Evolutionary conservation across 2,329 filamentous ascomycete species (phyloP).

Genomic region (Pseudopyricularia javanii): DNA sequence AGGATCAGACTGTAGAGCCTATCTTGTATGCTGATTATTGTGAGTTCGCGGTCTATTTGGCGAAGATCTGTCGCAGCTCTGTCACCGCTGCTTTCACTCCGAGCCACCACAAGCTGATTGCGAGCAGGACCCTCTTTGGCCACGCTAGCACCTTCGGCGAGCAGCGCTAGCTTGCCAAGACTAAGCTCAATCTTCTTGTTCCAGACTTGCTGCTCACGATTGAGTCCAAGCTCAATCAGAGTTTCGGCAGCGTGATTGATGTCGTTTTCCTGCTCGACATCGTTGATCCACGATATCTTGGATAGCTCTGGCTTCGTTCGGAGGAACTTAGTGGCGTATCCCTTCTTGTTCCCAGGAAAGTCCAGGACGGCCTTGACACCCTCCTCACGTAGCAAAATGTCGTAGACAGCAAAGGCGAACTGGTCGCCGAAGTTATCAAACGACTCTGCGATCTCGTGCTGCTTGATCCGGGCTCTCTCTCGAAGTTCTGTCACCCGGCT

Average conservation of each 20-base stretch:
- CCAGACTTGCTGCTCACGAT: constrained; percentile 72
- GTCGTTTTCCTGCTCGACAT: constrained; percentile 65
- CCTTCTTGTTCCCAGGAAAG: constrained; percentile 54
- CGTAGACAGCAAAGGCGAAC: constrained; percentile 70
- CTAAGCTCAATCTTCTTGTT: constrained; percentile 88
- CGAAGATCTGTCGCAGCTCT: background rate
- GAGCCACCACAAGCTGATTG: background rate
- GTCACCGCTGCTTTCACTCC: constrained; percentile 9
- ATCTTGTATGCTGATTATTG: constrained; percentile 69
- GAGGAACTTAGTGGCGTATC: constrained; percentile 69
- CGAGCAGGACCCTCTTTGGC: constrained; percentile 16
- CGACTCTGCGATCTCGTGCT: constrained; percentile 32
- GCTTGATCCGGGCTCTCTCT: constrained; percentile 30
- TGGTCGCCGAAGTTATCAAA: constrained; percentile 53
- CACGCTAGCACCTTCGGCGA: constrained; percentile 39
- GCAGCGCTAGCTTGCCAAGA: constrained; percentile 66
- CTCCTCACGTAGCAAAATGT: constrained; percentile 57
- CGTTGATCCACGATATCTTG: constrained; percentile 90
- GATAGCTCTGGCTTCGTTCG: constrained; percentile 58
- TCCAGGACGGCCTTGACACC: constrained; percentile 58
- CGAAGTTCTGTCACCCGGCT: constrained; percentile 25
- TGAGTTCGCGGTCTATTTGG: constrained; percentile 50
- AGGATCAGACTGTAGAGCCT: constrained; percentile 59
- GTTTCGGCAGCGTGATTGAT: constrained; percentile 61
- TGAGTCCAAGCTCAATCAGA: constrained; percentile 56